phyloP scores from a whole-genome alignment of 2,329 filamentous ascomycete genomes.

The Neurospora crassa region DNA sequence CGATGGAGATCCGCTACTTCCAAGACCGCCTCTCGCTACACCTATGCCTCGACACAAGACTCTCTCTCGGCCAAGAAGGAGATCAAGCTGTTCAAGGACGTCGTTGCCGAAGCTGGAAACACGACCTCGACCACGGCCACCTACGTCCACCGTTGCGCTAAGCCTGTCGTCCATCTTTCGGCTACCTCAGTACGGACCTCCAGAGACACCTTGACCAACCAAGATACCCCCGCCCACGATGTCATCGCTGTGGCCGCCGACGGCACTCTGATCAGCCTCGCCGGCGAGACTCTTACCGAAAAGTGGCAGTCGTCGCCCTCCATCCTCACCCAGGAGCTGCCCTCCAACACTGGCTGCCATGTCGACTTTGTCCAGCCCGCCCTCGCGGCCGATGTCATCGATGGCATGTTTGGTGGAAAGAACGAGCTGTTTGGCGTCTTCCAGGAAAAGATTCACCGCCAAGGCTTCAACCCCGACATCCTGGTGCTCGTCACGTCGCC shows the following conservation, averaged over 20 bases:
- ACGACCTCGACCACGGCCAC: constrained; percentile 41
- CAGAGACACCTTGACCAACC: constrained; percentile 6
- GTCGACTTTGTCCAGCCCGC: constrained; percentile 41
- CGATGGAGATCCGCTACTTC: constrained; percentile 39
- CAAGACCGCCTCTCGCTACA: constrained; percentile 45
- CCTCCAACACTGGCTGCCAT: constrained; percentile 25
- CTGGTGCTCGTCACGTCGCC: constrained; percentile 41
- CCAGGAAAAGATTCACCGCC: constrained; percentile 34
- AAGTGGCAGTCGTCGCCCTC: constrained; percentile 38
- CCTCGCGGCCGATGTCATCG: constrained; percentile 37
- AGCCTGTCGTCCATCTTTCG: constrained; percentile 34
- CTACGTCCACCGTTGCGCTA: constrained; percentile 30
- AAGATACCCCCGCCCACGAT: constrained; percentile 25
- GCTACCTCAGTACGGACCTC: constrained; percentile 21
- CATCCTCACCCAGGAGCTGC: constrained; percentile 31
- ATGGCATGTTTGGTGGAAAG: constrained; percentile 46
- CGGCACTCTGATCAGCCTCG: constrained; percentile 51
- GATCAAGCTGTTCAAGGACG: constrained; percentile 51
- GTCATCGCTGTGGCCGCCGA: constrained; percentile 50
- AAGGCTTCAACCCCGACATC: constrained; percentile 40
- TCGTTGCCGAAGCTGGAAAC: constrained; percentile 39
- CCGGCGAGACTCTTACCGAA: constrained; percentile 42
- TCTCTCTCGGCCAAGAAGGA: constrained; percentile 31
- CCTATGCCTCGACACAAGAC: constrained; percentile 48
- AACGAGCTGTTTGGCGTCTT: constrained; percentile 43